phyloP scores from a whole-genome alignment of 805 yeast genomes.

The Teunomyces kruisii region DNA sequence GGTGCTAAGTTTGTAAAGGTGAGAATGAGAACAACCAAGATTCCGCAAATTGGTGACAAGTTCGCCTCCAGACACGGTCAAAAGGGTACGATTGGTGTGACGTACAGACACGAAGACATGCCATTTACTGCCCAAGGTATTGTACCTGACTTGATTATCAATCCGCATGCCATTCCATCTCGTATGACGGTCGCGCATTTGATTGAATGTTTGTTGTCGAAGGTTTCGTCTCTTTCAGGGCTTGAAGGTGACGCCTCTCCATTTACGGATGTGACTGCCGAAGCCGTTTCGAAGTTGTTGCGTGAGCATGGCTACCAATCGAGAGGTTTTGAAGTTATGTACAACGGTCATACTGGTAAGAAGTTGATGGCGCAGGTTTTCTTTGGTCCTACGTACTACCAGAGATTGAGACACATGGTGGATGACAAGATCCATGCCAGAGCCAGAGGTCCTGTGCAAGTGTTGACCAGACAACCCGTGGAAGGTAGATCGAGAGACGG shows the following conservation, averaged over 20 bases:
- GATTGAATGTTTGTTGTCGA: slow-evolving; percentile 94
- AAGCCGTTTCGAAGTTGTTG: slow-evolving; percentile 87
- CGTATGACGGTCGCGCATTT: slow-evolving; percentile 99
- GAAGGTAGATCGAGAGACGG: slow-evolving; percentile 99
- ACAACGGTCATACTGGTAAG: slow-evolving; percentile 98
- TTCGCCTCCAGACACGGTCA: slow-evolving; percentile 99
- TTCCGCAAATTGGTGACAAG: slow-evolving; percentile 99
- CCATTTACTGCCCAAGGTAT: slow-evolving; percentile 95
- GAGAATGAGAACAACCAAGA: slow-evolving; percentile 97
- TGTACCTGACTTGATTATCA: slow-evolving; percentile 95
- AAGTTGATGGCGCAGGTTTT: slow-evolving; percentile 96
- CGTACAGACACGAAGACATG: slow-evolving; percentile 98
- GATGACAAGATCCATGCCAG: slow-evolving; percentile 99
- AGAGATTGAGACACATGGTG: slow-evolving; percentile 98
- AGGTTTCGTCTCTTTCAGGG: slow-evolving; percentile 93
- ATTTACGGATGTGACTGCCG: slow-evolving; percentile 96
- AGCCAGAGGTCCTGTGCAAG: slow-evolving; percentile 99
- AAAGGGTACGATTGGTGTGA: slow-evolving; percentile 99
- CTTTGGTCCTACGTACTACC: slow-evolving; percentile 99
- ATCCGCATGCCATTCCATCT: slow-evolving; percentile 99
- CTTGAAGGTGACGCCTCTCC: slow-evolving; percentile 99
- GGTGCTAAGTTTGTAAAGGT: slow-evolving; percentile 97
- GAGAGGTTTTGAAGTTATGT: slow-evolving; percentile 98
- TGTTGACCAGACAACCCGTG: slow-evolving; percentile 95
- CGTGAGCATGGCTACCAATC: slow-evolving; percentile 97